Evolutionary conservation across 2,329 filamentous ascomycete genomes (phyloP), one percentile per base, ranked within the genome.

Genomic region (Botrytis medusae): DNA sequence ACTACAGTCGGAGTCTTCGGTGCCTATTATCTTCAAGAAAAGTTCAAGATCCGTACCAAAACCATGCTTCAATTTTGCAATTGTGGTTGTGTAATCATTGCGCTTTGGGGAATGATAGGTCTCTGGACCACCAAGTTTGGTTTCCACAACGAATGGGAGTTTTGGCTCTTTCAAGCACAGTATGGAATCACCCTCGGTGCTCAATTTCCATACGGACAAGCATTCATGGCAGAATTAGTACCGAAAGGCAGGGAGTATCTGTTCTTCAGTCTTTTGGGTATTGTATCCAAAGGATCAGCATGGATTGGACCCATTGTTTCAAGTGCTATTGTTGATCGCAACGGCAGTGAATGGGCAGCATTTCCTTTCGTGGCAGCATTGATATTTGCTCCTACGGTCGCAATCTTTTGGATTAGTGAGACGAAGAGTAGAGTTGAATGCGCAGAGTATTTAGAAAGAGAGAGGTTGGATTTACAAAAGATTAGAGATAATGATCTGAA

Each of bases 231-330:
- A 16, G 79, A 81, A 60, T 67, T 81, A 5, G 77, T 80, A 5
- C 79, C 79, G 1, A 75, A 77, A 6, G 79, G 79, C 32, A 73
- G 79, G 60, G 79, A 81, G 46, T 80, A 80, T 61, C 75, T 80
- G 75, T 81, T 81, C 72, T 81, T 81, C 73, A 75, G 77, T 73
- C 76, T 81, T 62, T 73, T 81, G 40, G 79, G 79, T 10, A 81
- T 81, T 51, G 79, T 80, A 5, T 79, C 78, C 0, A 80, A 80
- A 62, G 79, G 79, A 12, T 79, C 77, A 20, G 76, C 79, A 10
- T 80, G 79, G 79, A 80, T 80, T 57, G 79, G 79, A 0, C 79
- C 79, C 4, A 79, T 80, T 62, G 78, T 80, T 9, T 76, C 74
- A 37, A 79, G 78, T 74, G 79, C 79, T 16, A 80, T 80, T 61